Percentiles rank a stretch among this genome's conserved stretches.
phyloP scores from a whole-genome alignment of 345 rosid genomes.

The Citrus inodora region DNA sequence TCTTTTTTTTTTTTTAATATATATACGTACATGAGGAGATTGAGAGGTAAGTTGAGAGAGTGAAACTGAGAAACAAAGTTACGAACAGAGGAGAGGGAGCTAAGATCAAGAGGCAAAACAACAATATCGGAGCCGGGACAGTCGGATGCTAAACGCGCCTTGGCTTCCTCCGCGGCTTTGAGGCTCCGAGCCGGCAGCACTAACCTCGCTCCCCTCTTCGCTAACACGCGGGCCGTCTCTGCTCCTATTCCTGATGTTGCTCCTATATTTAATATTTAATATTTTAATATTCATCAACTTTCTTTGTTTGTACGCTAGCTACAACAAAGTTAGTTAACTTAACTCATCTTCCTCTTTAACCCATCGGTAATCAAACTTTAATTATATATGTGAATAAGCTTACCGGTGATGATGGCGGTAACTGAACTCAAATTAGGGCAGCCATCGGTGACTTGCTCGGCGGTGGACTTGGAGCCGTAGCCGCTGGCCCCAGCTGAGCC shows the following conservation, averaged over 20 bases:
- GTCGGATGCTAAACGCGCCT: slow-evolving; percentile 69
- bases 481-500: slow-evolving; percentile 83
- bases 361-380: not conserved
- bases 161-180: slow-evolving; percentile 83
- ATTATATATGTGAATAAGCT: not conserved
- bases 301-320: too few relatives aligned
- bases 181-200: slow-evolving; percentile 80
- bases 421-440: slow-evolving; percentile 52
- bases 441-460: slow-evolving; percentile 65
- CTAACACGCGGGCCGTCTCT: slow-evolving; percentile 87
- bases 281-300: too few relatives aligned
- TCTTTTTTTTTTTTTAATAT: too few relatives aligned
- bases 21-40: slow-evolving; percentile 71
- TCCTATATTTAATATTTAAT: slow-evolving; percentile 31
- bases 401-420: slow-evolving; percentile 92
- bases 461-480: slow-evolving; percentile 88
- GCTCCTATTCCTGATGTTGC: slow-evolving; percentile 98
- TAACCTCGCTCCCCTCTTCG: slow-evolving; percentile 73
- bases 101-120: slow-evolving; percentile 86
- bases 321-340: too few relatives aligned
- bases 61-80: slow-evolving; percentile 66
- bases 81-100: slow-evolving; percentile 75
- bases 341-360: too few relatives aligned
- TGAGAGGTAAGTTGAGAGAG: slow-evolving; percentile 69
- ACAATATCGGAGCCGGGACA: slow-evolving; percentile 59